Evolutionary conservation across 805 yeast species (phyloP).

Genomic region (Candida gorgasii): DNA sequence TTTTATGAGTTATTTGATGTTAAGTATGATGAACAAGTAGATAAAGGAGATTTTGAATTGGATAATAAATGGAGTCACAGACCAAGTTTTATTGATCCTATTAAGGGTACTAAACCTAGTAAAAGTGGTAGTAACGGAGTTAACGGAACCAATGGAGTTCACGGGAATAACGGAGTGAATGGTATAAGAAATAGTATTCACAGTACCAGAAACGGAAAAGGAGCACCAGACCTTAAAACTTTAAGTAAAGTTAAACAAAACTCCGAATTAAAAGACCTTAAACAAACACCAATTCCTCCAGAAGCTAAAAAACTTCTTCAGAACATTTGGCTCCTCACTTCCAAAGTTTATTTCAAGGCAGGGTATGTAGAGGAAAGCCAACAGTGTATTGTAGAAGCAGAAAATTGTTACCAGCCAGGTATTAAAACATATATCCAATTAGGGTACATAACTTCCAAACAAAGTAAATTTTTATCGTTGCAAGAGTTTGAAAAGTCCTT

Average conservation of each 20-base stretch:
- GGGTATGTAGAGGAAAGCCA: conserved; percentile 61
- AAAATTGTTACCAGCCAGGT: conserved; percentile 45
- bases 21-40: conserved; percentile 17
- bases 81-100: conserved; percentile 42
- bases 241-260: conserved; percentile 13
- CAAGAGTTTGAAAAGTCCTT: conserved; percentile 66
- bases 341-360: conserved; percentile 60
- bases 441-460: conserved; percentile 46
- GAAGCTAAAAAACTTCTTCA: conserved; percentile 44
- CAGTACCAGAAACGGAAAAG: conserved; percentile 16
- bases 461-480: conserved; percentile 50
- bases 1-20: conserved; percentile 52
- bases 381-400: conserved; percentile 74
- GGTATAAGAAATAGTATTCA: too few species aligned
- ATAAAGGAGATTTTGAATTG: conserved; percentile 6
- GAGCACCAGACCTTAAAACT: too few species aligned
- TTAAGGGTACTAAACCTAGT: neutral
- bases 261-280: conserved; percentile 9
- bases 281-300: conserved; percentile 5
- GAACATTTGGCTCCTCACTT: conserved; percentile 73
- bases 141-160: too few species aligned
- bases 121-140: too few species aligned
- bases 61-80: conserved; percentile 39
- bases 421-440: conserved; percentile 50
- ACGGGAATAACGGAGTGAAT: too few species aligned